Evolutionary conservation across 495 filamentous ascomycete genomes (phyloP).

Genomic region (Neurospora sp.): DNA sequence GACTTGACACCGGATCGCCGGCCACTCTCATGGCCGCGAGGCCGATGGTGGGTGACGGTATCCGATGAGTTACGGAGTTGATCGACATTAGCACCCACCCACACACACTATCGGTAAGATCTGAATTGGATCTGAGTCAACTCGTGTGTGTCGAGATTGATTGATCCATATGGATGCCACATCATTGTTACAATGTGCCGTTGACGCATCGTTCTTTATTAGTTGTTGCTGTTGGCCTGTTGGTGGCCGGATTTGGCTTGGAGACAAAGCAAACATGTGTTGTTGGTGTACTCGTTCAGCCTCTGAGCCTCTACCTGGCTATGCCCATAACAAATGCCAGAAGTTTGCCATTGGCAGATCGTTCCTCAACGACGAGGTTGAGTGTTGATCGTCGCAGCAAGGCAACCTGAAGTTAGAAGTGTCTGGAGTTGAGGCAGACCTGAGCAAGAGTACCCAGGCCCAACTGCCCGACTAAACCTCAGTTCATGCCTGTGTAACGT

Average conservation of each 20-base stretch:
- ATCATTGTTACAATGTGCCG: not conserved
- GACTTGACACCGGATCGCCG: not conserved
- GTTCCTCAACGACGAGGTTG: not conserved
- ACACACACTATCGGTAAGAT: not conserved
- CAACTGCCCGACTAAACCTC: not conserved
- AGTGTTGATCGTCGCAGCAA: not conserved
- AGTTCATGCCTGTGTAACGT: not conserved
- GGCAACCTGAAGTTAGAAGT: not conserved
- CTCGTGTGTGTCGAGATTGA: not conserved
- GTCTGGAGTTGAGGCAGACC: not conserved
- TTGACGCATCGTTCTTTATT: not conserved
- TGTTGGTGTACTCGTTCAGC: not conserved
- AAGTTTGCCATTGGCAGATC: not conserved
- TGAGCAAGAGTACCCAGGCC: not conserved
- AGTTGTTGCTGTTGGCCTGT: not conserved
- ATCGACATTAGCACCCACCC: not conserved
- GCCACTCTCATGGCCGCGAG: not conserved
- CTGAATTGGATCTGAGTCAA: not conserved
- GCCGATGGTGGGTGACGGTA: not conserved
- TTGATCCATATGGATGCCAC: not conserved
- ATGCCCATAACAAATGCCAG: not conserved
- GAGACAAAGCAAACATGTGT: not conserved
- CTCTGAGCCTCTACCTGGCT: not conserved
- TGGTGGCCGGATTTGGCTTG: not conserved
- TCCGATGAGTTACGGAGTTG: not conserved